phyloP scores from a whole-genome alignment of 352 stramenopile genomes.

The Phytophthora melonis region DNA sequence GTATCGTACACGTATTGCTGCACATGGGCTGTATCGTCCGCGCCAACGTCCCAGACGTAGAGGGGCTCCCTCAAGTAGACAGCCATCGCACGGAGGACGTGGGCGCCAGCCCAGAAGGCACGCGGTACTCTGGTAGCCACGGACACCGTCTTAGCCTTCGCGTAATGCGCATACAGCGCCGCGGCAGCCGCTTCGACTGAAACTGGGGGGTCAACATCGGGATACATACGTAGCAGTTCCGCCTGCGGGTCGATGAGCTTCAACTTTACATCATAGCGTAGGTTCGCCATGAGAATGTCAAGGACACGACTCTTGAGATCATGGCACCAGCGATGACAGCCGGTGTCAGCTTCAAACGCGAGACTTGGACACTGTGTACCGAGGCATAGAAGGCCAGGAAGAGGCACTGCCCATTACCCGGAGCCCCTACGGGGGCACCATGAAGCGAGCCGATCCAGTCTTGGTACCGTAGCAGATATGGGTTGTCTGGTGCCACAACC shows the following conservation, averaged over 20 bases:
- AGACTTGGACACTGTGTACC: not conserved
- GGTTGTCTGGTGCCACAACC: not conserved
- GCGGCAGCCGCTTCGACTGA: not conserved
- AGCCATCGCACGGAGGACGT: not conserved
- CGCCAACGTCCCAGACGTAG: constrained; percentile 1
- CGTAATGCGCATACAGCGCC: not conserved
- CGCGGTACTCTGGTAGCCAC: not conserved
- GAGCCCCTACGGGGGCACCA: not conserved
- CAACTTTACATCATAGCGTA: constrained; percentile 1
- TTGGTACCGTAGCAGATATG: not conserved
- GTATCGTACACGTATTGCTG: not conserved
- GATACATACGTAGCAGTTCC: not conserved
- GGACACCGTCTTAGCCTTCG: not conserved
- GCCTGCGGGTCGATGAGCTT: not conserved
- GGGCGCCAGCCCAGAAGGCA: not conserved
- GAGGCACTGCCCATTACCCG: not conserved
- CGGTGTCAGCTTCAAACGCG: not conserved
- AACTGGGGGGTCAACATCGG: not conserved
- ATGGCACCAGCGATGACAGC: not conserved
- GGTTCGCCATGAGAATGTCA: constrained; percentile 1
- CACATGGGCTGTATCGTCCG: not conserved
- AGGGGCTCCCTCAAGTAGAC: not conserved
- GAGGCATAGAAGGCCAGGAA: not conserved
- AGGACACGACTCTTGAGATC: not conserved
- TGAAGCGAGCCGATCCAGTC: not conserved